Evolutionary conservation across 2,329 filamentous ascomycete species (phyloP).

Genomic region (Bipolaris victoriae): DNA sequence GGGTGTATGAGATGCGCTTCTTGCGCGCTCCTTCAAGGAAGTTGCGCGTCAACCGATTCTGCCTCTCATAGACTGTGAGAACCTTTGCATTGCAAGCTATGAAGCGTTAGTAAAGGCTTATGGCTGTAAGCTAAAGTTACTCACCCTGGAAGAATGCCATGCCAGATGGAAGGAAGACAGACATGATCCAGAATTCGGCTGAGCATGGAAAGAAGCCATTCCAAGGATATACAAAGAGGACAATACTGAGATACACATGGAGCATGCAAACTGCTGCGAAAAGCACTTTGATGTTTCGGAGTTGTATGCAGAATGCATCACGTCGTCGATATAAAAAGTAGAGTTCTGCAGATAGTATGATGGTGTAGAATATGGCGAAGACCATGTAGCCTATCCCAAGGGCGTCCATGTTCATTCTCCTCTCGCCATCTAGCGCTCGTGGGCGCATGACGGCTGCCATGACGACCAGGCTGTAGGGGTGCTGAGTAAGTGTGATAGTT

Average conservation of each 20-base stretch:
- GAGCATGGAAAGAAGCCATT: conserved; percentile 45
- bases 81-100: conserved; percentile 47
- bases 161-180: conserved; percentile 46
- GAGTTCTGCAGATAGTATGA: conserved; percentile 39
- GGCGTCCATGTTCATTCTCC: conserved; percentile 38
- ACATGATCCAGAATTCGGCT: conserved; percentile 51
- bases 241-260: conserved; percentile 46
- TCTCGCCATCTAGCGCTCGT: conserved; percentile 38
- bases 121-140: not conserved
- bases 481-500: conserved; percentile 17
- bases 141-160: conserved; percentile 50
- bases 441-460: conserved; percentile 40
- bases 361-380: conserved; percentile 42
- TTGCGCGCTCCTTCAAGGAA: conserved; percentile 45
- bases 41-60: conserved; percentile 42
- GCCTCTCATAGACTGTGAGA: conserved; percentile 45
- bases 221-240: conserved; percentile 47
- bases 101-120: not conserved
- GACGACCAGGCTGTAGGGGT: conserved; percentile 33
- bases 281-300: conserved; percentile 43
- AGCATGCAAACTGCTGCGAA: conserved; percentile 45
- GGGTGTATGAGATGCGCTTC: conserved; percentile 40
- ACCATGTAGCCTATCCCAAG: conserved; percentile 44
- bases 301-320: conserved; percentile 41
- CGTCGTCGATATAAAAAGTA: conserved; percentile 40